A percentile compares a stretch with the other conserved stretches of the same genome.
These are phyloP conservation scores for Eruca vesicaria DNA, from an alignment of 441 rosid genomes.

Conservation along the genomic window DNA sequence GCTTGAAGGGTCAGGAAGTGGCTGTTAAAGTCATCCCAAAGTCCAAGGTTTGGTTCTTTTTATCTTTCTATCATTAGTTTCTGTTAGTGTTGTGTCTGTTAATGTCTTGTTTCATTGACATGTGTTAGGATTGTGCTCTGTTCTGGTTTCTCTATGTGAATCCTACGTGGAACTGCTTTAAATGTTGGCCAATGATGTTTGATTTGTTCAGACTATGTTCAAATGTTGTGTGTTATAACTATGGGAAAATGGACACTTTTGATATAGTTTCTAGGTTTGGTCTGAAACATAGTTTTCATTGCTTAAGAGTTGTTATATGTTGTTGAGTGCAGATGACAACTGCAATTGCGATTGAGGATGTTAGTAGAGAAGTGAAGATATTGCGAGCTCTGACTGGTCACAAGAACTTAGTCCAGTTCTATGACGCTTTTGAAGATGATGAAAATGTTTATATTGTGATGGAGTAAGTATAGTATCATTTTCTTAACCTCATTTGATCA, in stretches of 20 bases:
- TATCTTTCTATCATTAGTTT: not conserved
- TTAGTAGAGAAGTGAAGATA: slow-evolving; percentile 81
- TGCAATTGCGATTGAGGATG: slow-evolving; percentile 82
- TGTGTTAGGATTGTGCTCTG: not conserved
- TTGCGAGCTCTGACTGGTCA: slow-evolving; percentile 70
- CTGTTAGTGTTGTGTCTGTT: not conserved
- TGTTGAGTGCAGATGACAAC: slow-evolving; percentile 68
- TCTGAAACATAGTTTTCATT: not conserved
- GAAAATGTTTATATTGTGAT: slow-evolving; percentile 69
- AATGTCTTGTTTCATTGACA: not conserved
- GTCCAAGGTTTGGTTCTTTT: slow-evolving; percentile 52
- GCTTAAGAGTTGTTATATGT: not conserved
- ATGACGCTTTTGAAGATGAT: slow-evolving; percentile 75
- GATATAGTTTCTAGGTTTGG: no score
- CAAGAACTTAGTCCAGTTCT: slow-evolving; percentile 68
- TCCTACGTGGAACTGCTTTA: not conserved
- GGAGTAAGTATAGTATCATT: slow-evolving; percentile 55
- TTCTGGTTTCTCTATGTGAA: not conserved
- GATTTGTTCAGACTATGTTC: not conserved
- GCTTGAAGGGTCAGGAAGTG: slow-evolving; percentile 70
- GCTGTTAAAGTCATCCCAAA: slow-evolving; percentile 87
- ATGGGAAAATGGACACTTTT: no score
- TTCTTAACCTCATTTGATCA: not conserved
- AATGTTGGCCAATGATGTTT: not conserved
- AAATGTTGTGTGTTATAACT: not conserved